phyloP scores from a whole-genome alignment of 805 yeast species.

The Monosporozyma servazzii region DNA sequence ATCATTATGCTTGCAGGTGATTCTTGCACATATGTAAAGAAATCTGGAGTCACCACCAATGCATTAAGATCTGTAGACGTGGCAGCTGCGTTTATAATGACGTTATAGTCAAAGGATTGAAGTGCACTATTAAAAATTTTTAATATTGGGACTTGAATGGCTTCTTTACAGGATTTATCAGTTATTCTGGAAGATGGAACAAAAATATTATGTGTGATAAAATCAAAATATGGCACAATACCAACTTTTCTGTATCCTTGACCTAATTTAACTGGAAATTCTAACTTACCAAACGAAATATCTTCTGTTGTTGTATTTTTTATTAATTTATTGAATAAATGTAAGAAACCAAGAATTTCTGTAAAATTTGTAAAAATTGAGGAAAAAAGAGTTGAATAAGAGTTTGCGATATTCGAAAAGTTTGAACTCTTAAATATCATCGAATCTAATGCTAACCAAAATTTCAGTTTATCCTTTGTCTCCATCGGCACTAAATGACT shows the following conservation, averaged over 20 bases:
- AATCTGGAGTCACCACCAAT: slow-evolving; percentile 36
- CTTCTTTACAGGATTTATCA: slow-evolving; percentile 27
- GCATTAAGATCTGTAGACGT: slow-evolving; percentile 42
- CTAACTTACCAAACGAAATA: slow-evolving; percentile 35
- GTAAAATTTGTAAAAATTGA: slow-evolving; percentile 41
- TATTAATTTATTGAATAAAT: slow-evolving; percentile 39
- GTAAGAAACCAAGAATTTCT: slow-evolving; percentile 54
- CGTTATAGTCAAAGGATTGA: slow-evolving; percentile 41
- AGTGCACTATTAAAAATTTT: slow-evolving; percentile 42
- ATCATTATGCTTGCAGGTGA: slow-evolving; percentile 64
- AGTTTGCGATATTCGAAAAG: slow-evolving; percentile 20
- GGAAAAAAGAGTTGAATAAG: slow-evolving; percentile 38
- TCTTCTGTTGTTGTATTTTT: slow-evolving; percentile 16
- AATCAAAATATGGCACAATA: slow-evolving; percentile 73
- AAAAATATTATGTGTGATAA: slow-evolving; percentile 57
- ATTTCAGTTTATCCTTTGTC: slow-evolving; percentile 34
- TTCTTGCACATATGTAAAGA: slow-evolving; percentile 44
- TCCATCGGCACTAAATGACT: slow-evolving; percentile 46
- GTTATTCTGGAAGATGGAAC: slow-evolving; percentile 36
- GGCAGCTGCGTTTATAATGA: slow-evolving; percentile 45
- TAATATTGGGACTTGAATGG: slow-evolving; percentile 48
- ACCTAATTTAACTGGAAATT: slow-evolving; percentile 61
- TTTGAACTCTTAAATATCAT: slow-evolving; percentile 46
- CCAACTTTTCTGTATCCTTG: slow-evolving; percentile 52
- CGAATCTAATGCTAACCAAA: slow-evolving; percentile 64